A percentile compares a stretch with the other conserved stretches of the same genome.
Evolutionary conservation across 768 basidiomycete genomes (phyloP).

Genomic region (Cystobasidium onofrii): DNA sequence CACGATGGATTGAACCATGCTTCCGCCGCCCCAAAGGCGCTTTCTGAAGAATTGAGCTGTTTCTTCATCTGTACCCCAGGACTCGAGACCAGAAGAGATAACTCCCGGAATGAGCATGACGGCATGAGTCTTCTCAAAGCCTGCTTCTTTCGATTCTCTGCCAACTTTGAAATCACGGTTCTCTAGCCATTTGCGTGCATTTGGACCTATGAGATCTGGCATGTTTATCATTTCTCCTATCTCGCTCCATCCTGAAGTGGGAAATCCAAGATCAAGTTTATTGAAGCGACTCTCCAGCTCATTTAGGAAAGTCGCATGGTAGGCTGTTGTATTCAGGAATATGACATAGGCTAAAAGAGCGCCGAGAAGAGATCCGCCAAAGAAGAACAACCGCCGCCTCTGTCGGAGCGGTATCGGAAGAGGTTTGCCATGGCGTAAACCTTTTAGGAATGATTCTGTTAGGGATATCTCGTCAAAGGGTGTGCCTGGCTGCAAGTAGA

Average conservation of each 20-base stretch:
- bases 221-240: slow-evolving; percentile 25
- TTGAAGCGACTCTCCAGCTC: slow-evolving; percentile 16
- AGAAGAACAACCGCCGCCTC: slow-evolving; percentile 17
- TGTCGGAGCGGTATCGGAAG: slow-evolving; percentile 20
- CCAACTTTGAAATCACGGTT: slow-evolving; percentile 38
- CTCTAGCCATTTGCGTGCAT: slow-evolving; percentile 32
- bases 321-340: slow-evolving; percentile 13
- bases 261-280: slow-evolving; percentile 21
- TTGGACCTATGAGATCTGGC: slow-evolving; percentile 22
- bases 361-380: slow-evolving; percentile 14
- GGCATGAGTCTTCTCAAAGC: slow-evolving; percentile 39
- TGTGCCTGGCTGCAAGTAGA: slow-evolving; percentile 19
- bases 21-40: slow-evolving; percentile 53
- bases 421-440: slow-evolving; percentile 6
- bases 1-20: slow-evolving; percentile 59
- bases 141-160: slow-evolving; percentile 32
- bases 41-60: slow-evolving; percentile 87
- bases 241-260: slow-evolving; percentile 12
- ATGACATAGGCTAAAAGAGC: slow-evolving; percentile 9
- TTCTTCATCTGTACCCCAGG: slow-evolving; percentile 81
- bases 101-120: slow-evolving; percentile 42
- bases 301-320: slow-evolving; percentile 6
- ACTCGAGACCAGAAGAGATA: slow-evolving; percentile 59
- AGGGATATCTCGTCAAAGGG: slow-evolving; percentile 28
- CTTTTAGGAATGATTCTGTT: slow-evolving; percentile 14